Evolutionary conservation across 805 yeast species (phyloP), one percentile per base, ranked within the genome.

Genomic region (Ogataea siamensis): DNA sequence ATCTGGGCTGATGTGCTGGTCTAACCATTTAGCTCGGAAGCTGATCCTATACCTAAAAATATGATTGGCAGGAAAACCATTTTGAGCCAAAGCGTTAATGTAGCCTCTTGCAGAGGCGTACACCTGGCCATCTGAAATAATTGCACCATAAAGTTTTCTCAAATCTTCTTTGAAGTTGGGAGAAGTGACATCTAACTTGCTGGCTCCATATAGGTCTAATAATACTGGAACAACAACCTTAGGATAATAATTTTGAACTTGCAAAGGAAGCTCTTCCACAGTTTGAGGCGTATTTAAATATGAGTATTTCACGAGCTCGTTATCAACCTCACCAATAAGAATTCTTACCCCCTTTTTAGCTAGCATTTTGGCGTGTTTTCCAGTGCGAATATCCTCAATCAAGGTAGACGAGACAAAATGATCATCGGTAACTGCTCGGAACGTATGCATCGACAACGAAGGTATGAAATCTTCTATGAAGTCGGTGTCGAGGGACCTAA

Each of bases 341-440:
- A 63, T 31, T 20, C 58, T 50, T 10, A 53, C 24, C 7, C 38
- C 48, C 31, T 49, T 53, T 16, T 23, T 13, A 8, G 32, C 21
- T 30, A 55, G 40, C 40, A 53, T 47, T 31, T 48, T 36, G 0
- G 62, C 58, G 42, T 53, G 58, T 14, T 51, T 49, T 22, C 67
- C 62, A 13, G 54, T 42, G 22, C 45, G 37, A 5, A 67, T 42
- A 42, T 68, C 73, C 17, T 36, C 28, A 9, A 68, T 45, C 16
- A 68, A 32, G 7, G 45, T 41, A 4, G 53, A 35, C 2, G 63
- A 39, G 10, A 68, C 60, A 50, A 68, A 66, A 35, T 64, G 53
- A 27, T 54, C 59, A 45, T 68, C 73, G 2, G 69, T 58, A 16
- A 63, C 63, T 7, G 71, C 70, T 47, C 72, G 53, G 45, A 67